Evolutionary conservation across 2,329 filamentous ascomycete genomes (phyloP), one percentile per base, ranked within the genome.

Genomic region (Pezizomycotina sp.): DNA sequence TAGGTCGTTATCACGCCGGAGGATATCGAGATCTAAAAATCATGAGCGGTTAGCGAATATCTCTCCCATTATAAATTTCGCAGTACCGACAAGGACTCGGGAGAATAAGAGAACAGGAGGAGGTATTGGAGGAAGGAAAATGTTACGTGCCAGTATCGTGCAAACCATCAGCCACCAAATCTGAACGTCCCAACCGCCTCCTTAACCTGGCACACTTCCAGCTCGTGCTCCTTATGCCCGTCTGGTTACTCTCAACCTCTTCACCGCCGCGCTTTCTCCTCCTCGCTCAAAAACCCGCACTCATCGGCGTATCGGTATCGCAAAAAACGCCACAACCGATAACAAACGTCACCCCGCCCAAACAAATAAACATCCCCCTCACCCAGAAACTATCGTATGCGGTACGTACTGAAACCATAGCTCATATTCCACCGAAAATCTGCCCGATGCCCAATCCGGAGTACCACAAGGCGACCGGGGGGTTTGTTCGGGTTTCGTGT

Each of bases 401-500:
- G n/a, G n/a, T n/a, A 68, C 59, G 48, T 61, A 55, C 50, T 71
- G 68, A 52, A 70, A 71, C 26, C 56, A 35, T 43, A 33, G 20
- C 28, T 28, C 20, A 19, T 33, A 60, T 38, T 2, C 60, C 62
- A 3, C 61, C 61, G 16, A 62, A 27, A 15, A 64, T 68, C 54
- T 74, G 69, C 4, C 68, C 68, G 3, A 69, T 54, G 1, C 71
- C 70, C 8, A 74, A 58, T 6, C 69, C 69, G 21, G 63, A 60
- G 50, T 71, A 74, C 70, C 69, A 74, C 49, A 73, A 61, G 12
- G 63, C 66, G 51, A 71, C 6, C 70, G 62, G 5, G 67, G 65
- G 3, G 68, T 65, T 49, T 68, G 66, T 52, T 74, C 70, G 2
- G 58, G 58, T 38, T 64, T 63, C 18, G 61, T 49, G 32, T 49